These are phyloP conservation scores for Bifiguratus adelaidae DNA, from an alignment of 192 early-diverging fungal genomes.

Conservation along the genomic window DNA sequence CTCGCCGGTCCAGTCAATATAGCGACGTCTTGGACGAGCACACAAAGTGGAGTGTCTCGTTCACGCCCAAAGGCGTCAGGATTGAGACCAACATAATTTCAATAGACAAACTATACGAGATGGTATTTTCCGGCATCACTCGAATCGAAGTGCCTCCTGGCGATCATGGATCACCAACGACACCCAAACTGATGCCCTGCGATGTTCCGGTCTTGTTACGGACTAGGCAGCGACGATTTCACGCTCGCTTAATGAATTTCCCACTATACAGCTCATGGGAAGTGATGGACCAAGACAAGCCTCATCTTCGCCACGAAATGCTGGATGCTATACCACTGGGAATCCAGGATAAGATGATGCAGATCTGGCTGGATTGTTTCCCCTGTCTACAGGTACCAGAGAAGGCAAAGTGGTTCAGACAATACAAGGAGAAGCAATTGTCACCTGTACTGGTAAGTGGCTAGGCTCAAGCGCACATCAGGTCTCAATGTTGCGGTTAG, in stretches of 20 bases:
- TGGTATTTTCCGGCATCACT: conserved; percentile 10
- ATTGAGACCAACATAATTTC: conserved; percentile 19
- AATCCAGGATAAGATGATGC: conserved; percentile 2
- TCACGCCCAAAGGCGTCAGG: conserved; percentile 10
- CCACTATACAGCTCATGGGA: conserved; percentile 12
- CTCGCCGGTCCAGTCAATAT: no score
- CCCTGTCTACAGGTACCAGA: conserved; percentile 4
- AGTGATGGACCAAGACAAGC: background rate
- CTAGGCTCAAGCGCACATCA: no score
- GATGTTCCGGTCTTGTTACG: background rate
- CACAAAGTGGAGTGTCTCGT: conserved; percentile 8
- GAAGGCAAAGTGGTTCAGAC: no score
- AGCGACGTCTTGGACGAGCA: no score
- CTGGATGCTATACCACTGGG: background rate
- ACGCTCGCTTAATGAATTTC: conserved; percentile 2
- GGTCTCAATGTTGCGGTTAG: no score
- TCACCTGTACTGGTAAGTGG: no score
- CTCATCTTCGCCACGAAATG: background rate
- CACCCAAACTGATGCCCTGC: background rate
- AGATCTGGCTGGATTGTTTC: conserved; percentile 10
- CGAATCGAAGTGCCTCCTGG: background rate
- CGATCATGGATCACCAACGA: background rate
- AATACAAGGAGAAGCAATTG: no score
- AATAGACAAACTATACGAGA: conserved; percentile 11
- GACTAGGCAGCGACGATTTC: conserved; percentile 6